Evolutionary conservation across 2,329 filamentous ascomycete species (phyloP), one percentile per base, ranked within the genome.

Genomic region (Nemania diffusa): DNA sequence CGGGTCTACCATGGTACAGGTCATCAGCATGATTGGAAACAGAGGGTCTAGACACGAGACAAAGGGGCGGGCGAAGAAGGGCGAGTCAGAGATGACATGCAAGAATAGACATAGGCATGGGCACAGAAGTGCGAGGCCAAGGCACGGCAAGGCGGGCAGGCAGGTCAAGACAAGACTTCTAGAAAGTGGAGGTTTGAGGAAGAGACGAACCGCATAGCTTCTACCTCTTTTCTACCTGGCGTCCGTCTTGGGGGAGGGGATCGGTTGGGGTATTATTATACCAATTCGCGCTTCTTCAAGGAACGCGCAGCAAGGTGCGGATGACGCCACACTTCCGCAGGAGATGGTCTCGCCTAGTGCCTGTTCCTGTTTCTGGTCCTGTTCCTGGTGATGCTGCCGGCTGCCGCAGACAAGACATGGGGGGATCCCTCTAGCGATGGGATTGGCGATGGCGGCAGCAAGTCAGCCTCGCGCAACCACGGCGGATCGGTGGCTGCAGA

Each of bases 1-100:
- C 78, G 82, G 80, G 77, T 80, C 82, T 84, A 77, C 67, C 66
- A 70, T 61, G 68, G 53, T 65, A 69, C 67, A 71, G 44, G 64
- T 65, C 46, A 71, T 69, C 65, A 73, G 67, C 67, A 71, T 72
- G 68, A 60, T 72, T 68, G 70, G 67, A 69, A 68, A 67, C 67
- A 56, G 50, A 51, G 40, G 62, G 60, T 64, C 66, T 42, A 72
- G 58, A 71, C 69, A 72, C 59, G 52, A 64, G 60, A 72, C 69
- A 73, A 73, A 74, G 72, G n/a, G n/a, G n/a, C n/a, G 64, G 52
- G 62, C 46, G 57, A 40, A 40, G 62, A 65, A 61, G 65, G 59
- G 57, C 44, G 53, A 58, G 63, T 57, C 48, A 46, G 59, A 50
- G 59, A 20, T 34, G 40, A 32, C n/a, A 61, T 24, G 57, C 17